A percentile compares a stretch with the other conserved stretches of the same genome.
phyloP scores from a whole-genome alignment of 2,329 filamentous ascomycete species.

The Blumeriella jaapii region DNA sequence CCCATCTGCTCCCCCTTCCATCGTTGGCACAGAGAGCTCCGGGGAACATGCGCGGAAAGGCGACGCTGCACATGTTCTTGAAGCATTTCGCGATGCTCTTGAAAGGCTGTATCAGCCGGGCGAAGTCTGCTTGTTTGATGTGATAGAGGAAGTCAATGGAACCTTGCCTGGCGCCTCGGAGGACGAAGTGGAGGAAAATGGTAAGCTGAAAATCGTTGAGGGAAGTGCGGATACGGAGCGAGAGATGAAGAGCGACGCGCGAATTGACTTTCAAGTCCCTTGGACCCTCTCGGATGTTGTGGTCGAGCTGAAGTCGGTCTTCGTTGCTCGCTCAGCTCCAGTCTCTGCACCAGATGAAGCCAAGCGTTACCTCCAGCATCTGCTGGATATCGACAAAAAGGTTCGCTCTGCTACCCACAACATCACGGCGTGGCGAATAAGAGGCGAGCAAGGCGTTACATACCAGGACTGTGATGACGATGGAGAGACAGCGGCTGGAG shows the following conservation, averaged over 20 bases:
- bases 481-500: constrained; percentile 85
- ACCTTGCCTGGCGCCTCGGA: constrained; percentile 1
- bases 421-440: constrained; percentile 87
- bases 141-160: constrained; percentile 61
- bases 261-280: constrained; percentile 26
- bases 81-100: constrained; percentile 55
- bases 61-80: constrained; percentile 59
- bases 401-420: constrained; percentile 86
- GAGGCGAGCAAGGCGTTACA: constrained; percentile 37
- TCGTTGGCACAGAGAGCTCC: constrained; percentile 70
- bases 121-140: constrained; percentile 77
- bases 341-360: constrained; percentile 64
- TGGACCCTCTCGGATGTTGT: constrained; percentile 70
- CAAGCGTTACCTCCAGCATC: constrained; percentile 56
- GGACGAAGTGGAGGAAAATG: constrained; percentile 1
- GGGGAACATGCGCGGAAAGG: constrained; percentile 57
- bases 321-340: constrained; percentile 64
- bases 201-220: background rate
- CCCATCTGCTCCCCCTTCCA: constrained; percentile 58
- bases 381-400: constrained; percentile 73
- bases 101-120: constrained; percentile 58
- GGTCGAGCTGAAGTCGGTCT: constrained; percentile 76
- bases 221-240: constrained; percentile 7
- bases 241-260: too few species aligned
- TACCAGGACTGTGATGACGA: constrained; percentile 95